Evolutionary conservation across 1,284 basidiomycete genomes (phyloP).

Genomic region (Ustilago xerochloae): DNA sequence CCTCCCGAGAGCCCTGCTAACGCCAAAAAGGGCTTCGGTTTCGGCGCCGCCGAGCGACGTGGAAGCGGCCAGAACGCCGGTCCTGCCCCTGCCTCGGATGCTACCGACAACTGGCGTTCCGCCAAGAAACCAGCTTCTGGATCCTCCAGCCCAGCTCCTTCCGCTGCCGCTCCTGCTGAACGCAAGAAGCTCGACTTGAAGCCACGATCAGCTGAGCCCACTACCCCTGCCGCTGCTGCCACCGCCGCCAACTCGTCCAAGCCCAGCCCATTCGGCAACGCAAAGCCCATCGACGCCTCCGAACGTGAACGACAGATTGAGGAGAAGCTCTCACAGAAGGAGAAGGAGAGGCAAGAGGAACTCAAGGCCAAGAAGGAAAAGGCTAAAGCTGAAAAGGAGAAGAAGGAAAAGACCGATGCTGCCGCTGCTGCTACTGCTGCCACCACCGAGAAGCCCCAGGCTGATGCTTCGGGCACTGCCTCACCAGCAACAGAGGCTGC

Average conservation of each 20-base stretch:
- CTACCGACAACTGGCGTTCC: conserved; percentile 51
- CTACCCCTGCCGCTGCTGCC: conserved; percentile 76
- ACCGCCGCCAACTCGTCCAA: conserved; percentile 74
- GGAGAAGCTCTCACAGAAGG: conserved; percentile 69
- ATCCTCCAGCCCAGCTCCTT: conserved; percentile 36
- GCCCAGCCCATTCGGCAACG: conserved; percentile 83
- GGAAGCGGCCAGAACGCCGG: conserved; percentile 17
- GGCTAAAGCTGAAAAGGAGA: conserved; percentile 50
- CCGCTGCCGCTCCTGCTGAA: conserved; percentile 51
- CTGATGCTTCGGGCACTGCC: conserved; percentile 5
- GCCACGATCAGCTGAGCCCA: conserved; percentile 63
- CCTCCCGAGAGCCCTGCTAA: conserved; percentile 54
- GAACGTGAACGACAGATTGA: conserved; percentile 80
- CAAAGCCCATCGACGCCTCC: conserved; percentile 87
- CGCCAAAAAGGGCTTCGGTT: conserved; percentile 56
- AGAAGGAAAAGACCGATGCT: conserved; percentile 24
- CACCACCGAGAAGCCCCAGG: conserved; percentile 4
- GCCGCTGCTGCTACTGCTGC: conserved; percentile 13
- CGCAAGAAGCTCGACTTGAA: conserved; percentile 67
- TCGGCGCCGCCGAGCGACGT: conserved; percentile 47
- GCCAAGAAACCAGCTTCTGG: conserved; percentile 43
- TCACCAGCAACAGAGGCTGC: conserved; percentile 23
- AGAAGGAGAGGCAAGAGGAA: conserved; percentile 59
- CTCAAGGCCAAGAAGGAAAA: conserved; percentile 56
- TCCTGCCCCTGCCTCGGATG: conserved; percentile 17